Percentiles rank a stretch among this genome's conserved stretches.
These are phyloP conservation scores for Leptomonas pyrrhocoris DNA, from an alignment of 208 protist genomes.

Conservation along the genomic window DNA sequence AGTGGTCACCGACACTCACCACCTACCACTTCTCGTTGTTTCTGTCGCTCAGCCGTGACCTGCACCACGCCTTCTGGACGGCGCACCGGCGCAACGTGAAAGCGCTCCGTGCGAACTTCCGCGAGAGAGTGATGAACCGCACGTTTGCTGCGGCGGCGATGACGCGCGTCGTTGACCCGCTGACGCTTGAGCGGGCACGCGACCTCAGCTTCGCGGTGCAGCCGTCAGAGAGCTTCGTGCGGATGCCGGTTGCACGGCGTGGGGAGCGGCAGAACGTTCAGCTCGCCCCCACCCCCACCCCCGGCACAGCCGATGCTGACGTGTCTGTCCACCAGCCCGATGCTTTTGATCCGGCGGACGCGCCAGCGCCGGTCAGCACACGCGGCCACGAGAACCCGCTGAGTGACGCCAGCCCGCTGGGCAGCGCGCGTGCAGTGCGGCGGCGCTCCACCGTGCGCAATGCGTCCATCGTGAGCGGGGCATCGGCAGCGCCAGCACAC, in stretches of 20 bases:
- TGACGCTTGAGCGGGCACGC: slow-evolving; percentile 15
- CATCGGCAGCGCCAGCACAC: neutral
- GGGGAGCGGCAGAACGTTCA: neutral
- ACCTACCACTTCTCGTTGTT: slow-evolving; percentile 47
- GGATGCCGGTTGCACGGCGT: slow-evolving; percentile 2
- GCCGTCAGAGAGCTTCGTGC: neutral
- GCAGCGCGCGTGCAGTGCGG: neutral
- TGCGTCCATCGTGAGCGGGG: neutral
- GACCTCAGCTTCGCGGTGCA: slow-evolving; percentile 7
- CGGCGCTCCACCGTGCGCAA: neutral
- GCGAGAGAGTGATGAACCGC: slow-evolving; percentile 29
- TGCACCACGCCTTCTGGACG: slow-evolving; percentile 37
- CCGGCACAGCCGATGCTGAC: neutral
- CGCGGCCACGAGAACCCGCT: neutral
- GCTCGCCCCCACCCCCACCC: neutral
- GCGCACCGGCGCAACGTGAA: slow-evolving; percentile 41
- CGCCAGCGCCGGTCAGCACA: neutral
- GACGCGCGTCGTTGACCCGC: slow-evolving; percentile 7
- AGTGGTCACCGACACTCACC: slow-evolving; percentile 32
- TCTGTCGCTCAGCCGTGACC: slow-evolving; percentile 33
- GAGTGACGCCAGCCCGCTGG: neutral
- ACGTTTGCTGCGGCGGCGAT: slow-evolving; percentile 23
- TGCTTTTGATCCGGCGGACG: neutral
- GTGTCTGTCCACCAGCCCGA: neutral
- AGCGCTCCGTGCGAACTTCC: slow-evolving; percentile 39